Evolutionary conservation across 2,329 filamentous ascomycete species (phyloP).

Genomic region (Macrophomina pseudophaseolina): DNA sequence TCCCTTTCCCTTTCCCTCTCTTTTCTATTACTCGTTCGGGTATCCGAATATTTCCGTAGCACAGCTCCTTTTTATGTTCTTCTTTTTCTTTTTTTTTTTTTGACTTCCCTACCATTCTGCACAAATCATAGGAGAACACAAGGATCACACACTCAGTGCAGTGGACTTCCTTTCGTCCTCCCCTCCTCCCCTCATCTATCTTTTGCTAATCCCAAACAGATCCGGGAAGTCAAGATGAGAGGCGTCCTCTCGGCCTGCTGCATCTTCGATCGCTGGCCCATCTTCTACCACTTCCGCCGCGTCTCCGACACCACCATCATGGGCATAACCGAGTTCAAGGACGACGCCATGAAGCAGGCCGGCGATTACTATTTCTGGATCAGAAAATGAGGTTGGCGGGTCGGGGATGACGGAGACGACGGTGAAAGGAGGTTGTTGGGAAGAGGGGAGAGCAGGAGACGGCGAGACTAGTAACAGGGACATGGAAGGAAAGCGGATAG

Average conservation of each 20-base stretch:
- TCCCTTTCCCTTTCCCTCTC: too few species aligned
- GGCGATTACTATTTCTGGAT: conserved; percentile 10
- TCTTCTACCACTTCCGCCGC: conserved; percentile 39
- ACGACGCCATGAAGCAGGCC: not conserved
- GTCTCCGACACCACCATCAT: conserved; percentile 36
- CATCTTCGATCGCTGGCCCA: conserved; percentile 39
- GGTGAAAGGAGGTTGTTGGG: not conserved
- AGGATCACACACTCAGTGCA: too few species aligned
- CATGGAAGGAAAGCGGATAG: not conserved
- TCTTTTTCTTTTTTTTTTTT: not conserved
- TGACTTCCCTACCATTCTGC: not conserved
- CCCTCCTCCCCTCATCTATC: not conserved
- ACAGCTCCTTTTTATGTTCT: not conserved
- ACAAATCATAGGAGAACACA: not conserved
- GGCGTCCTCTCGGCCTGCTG: conserved; percentile 37
- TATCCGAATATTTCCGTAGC: too few species aligned
- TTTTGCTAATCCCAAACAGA: conserved; percentile 25
- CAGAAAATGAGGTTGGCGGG: not conserved
- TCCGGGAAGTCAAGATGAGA: conserved; percentile 34
- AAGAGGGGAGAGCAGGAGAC: not conserved
- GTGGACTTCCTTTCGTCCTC: too few species aligned
- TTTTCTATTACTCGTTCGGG: too few species aligned
- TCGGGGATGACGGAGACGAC: not conserved
- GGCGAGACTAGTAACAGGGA: not conserved
- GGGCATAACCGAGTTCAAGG: conserved; percentile 36